Percentiles rank a stretch among this genome's conserved stretches.
Conservation (phyloP, 805 yeast species). For the Kluyveromyces lactis region DNA sequence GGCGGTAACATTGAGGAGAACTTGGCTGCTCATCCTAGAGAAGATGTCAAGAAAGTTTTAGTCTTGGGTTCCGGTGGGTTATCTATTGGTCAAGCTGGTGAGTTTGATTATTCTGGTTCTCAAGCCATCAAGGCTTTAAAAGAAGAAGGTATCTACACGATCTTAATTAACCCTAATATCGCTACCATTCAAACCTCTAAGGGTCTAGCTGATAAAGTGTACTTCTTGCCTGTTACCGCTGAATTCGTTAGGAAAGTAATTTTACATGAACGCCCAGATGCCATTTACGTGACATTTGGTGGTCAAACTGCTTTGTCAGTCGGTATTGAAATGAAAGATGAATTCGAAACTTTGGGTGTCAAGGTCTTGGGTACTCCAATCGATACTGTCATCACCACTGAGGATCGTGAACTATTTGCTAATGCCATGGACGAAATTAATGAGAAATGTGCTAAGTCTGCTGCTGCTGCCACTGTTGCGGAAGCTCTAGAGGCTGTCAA, state of each 20-base stretch:
- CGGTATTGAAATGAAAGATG: slow-evolving; percentile 93
- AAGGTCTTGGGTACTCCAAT: slow-evolving; percentile 95
- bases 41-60: slow-evolving; percentile 81
- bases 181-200: slow-evolving; percentile 98
- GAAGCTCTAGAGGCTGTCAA: slow-evolving; percentile 83
- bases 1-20: slow-evolving; percentile 77
- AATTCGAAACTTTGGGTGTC: slow-evolving; percentile 80
- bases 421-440: slow-evolving; percentile 89
- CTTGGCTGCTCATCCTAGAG: slow-evolving; percentile 66
- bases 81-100: slow-evolving; percentile 99
- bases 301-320: slow-evolving; percentile 97
- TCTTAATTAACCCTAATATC: slow-evolving; percentile 93
- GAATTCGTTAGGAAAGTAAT: slow-evolving; percentile 96
- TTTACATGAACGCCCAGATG: slow-evolving; percentile 91
- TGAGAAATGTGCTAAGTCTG: slow-evolving; percentile 93
- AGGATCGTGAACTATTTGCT: slow-evolving; percentile 95
- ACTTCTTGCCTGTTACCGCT: slow-evolving; percentile 94
- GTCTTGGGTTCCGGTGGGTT: slow-evolving; percentile 97
- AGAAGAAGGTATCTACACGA: slow-evolving; percentile 95
- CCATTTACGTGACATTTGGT: slow-evolving; percentile 94
- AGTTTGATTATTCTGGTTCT: slow-evolving; percentile 96
- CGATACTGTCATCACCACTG: slow-evolving; percentile 93
- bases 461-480: slow-evolving; percentile 68
- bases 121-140: slow-evolving; percentile 98
- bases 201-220: slow-evolving; percentile 96